Evolutionary conservation across 352 stramenopile species (phyloP).

Genomic region (Phytophthora cryptogea): DNA sequence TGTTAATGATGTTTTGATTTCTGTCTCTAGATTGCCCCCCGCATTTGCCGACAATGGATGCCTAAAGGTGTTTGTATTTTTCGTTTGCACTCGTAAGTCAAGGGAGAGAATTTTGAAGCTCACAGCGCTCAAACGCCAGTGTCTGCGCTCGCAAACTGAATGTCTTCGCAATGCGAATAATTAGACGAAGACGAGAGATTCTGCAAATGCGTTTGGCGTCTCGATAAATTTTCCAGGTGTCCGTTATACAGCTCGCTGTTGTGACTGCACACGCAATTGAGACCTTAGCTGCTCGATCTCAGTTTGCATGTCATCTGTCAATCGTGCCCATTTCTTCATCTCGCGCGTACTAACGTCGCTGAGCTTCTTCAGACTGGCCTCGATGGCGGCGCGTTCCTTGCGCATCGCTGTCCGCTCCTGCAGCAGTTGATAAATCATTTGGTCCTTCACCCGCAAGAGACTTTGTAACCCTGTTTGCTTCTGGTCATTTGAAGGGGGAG

Average conservation of each 20-base stretch:
- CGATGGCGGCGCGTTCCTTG: slow-evolving; percentile 49
- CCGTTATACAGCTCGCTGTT: slow-evolving; percentile 1
- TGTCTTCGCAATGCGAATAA: no score
- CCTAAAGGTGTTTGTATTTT: no score
- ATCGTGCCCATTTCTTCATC: slow-evolving; percentile 82
- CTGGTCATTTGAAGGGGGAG: slow-evolving; percentile 4
- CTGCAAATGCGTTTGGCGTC: no score
- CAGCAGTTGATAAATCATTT: slow-evolving; percentile 84
- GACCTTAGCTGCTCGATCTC: slow-evolving; percentile 72
- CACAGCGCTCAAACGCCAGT: no score
- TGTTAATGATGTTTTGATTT: slow-evolving; percentile 13
- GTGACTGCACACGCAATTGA: slow-evolving; percentile 20
- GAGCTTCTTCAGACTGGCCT: slow-evolving; percentile 64
- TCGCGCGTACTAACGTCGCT: slow-evolving; percentile 74
- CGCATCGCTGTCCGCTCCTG: slow-evolving; percentile 66
- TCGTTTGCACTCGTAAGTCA: no score
- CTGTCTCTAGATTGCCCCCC: background rate
- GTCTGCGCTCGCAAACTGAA: no score
- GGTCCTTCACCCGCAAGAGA: slow-evolving; percentile 72
- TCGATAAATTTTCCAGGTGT: background rate
- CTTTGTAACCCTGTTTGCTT: slow-evolving; percentile 37
- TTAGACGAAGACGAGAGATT: no score
- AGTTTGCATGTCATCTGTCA: slow-evolving; percentile 83
- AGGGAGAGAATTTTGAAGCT: no score
- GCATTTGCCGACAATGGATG: no score